Conservation (phyloP, 2,329 filamentous ascomycete species). For the Plectosphaerella sp. region DNA sequence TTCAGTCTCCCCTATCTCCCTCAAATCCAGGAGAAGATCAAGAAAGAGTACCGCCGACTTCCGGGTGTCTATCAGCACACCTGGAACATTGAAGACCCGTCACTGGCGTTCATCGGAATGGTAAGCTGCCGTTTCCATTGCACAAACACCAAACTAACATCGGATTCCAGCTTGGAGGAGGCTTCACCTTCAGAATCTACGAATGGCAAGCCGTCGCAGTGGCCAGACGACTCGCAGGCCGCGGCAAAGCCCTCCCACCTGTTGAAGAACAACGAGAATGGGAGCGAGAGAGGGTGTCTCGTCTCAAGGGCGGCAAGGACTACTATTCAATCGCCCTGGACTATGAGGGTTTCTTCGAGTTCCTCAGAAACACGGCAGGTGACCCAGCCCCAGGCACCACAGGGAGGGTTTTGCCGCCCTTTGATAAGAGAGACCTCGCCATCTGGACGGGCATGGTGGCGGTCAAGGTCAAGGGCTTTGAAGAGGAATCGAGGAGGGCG, state of each 20-base stretch:
- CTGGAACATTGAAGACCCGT: conserved; percentile 28
- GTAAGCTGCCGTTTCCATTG: conserved; percentile 13
- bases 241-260: conserved; percentile 18
- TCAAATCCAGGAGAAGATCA: conserved; percentile 38
- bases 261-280: conserved; percentile 23
- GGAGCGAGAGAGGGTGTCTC: conserved; percentile 22
- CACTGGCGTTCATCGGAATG: conserved; percentile 27
- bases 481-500: conserved; percentile 20
- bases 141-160: too few species aligned
- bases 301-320: conserved; percentile 23
- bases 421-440: conserved; percentile 32
- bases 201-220: conserved; percentile 33
- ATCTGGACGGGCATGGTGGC: conserved; percentile 23
- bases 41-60: conserved; percentile 22
- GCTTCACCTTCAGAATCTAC: conserved; percentile 31
- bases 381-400: conserved; percentile 30
- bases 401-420: conserved; percentile 34
- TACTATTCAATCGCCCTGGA: conserved; percentile 27
- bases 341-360: conserved; percentile 33
- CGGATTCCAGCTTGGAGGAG: conserved; percentile 23
- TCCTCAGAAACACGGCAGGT: conserved; percentile 33
- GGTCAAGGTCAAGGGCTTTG: conserved; percentile 21
- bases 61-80: conserved; percentile 30
- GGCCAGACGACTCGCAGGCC: conserved; percentile 26
- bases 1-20: conserved; percentile 53